These are phyloP conservation scores for Lichenothelia convexa DNA, from an alignment of 495 filamentous ascomycete genomes.

Conservation along the genomic window DNA sequence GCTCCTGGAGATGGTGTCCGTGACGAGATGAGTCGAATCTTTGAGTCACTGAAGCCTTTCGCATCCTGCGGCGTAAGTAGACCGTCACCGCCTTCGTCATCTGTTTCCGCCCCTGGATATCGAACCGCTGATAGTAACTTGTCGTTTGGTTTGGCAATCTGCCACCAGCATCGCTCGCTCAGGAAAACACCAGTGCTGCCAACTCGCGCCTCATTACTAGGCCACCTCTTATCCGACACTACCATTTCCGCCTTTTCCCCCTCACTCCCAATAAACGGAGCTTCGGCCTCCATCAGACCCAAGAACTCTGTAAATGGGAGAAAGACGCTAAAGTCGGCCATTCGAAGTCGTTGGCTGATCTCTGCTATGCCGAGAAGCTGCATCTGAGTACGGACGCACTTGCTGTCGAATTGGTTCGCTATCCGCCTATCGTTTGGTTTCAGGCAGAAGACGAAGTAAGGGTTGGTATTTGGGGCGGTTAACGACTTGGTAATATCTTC, in stretches of 20 bases:
- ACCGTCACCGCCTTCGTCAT: slow-evolving; percentile 28
- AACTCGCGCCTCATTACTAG: slow-evolving; percentile 72
- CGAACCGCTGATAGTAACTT: slow-evolving; percentile 18
- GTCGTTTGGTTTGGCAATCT: slow-evolving; percentile 62
- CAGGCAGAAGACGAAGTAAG: slow-evolving; percentile 91
- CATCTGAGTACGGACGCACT: slow-evolving; percentile 85
- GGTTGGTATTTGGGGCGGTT: slow-evolving; percentile 61
- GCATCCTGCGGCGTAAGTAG: slow-evolving; percentile 27
- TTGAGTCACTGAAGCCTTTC: slow-evolving; percentile 43
- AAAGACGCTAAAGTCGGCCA: slow-evolving; percentile 91
- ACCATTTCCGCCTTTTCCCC: slow-evolving; percentile 80
- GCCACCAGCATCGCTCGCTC: slow-evolving; percentile 86
- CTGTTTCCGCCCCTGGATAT: slow-evolving; percentile 20
- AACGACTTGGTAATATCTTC: slow-evolving; percentile 77
- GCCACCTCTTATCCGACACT: slow-evolving; percentile 79
- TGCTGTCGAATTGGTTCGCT: slow-evolving; percentile 96
- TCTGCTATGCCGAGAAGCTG: slow-evolving; percentile 94
- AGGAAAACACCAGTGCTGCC: slow-evolving; percentile 89
- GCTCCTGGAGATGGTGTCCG: slow-evolving; percentile 37
- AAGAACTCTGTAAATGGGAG: slow-evolving; percentile 92
- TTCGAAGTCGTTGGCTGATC: slow-evolving; percentile 78
- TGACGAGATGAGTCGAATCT: slow-evolving; percentile 46
- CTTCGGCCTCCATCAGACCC: slow-evolving; percentile 66
- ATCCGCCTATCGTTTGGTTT: slow-evolving; percentile 96
- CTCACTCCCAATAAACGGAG: slow-evolving; percentile 75